phyloP scores from a whole-genome alignment of 106 monocot species.

The Dendrobium nobile region DNA sequence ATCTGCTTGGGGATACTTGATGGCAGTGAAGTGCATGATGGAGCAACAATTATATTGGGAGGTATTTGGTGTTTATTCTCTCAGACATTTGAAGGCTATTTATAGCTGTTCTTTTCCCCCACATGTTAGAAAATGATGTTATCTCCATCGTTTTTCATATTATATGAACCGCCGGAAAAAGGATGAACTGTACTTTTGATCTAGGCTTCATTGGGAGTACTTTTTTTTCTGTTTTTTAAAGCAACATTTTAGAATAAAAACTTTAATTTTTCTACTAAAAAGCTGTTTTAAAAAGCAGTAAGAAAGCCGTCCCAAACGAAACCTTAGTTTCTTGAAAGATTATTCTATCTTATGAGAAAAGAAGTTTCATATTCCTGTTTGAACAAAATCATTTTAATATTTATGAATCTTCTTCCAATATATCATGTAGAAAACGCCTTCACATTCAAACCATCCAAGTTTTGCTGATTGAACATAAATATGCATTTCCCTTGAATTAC shows the following conservation, averaged over 20 bases:
- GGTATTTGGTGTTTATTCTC: slow-evolving; percentile 24
- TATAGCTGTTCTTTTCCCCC: too few species aligned
- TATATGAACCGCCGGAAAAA: not conserved
- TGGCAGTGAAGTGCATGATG: slow-evolving; percentile 62
- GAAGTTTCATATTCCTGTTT: not conserved
- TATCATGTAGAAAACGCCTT: not conserved
- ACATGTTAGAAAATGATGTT: not conserved
- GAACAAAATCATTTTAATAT: not conserved
- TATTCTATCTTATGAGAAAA: not conserved
- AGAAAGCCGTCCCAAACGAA: too few species aligned
- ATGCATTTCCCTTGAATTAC: not conserved
- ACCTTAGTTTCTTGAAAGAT: too few species aligned
- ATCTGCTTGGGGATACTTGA: slow-evolving; percentile 82
- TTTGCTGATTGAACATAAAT: not conserved
- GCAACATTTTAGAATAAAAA: too few species aligned
- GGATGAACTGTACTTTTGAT: not conserved
- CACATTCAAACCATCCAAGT: not conserved
- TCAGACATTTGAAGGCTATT: not conserved
- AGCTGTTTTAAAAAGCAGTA: too few species aligned
- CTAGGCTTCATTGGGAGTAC: too few species aligned
- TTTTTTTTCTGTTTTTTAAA: too few species aligned
- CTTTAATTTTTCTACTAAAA: too few species aligned
- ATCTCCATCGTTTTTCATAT: not conserved
- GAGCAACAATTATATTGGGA: slow-evolving; percentile 71
- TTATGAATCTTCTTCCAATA: not conserved